Conservation (phyloP, 2,329 filamentous ascomycete genomes). For the Hymenoscyphus salicellus region DNA sequence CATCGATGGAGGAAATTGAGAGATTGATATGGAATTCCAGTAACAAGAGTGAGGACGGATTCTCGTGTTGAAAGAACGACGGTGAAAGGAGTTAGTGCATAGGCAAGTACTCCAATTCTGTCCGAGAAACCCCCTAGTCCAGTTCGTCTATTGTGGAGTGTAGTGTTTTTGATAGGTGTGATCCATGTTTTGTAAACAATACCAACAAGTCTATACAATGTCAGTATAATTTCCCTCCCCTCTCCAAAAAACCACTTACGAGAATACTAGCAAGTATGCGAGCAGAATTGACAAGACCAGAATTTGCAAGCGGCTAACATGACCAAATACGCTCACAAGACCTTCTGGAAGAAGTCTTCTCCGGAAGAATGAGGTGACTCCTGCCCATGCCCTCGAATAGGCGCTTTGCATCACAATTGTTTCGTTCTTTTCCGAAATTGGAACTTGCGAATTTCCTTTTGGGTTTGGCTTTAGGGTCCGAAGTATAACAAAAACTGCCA, state of each 20-base stretch:
- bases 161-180: conserved; percentile 60
- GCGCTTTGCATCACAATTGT: conserved; percentile 19
- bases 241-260: conserved; percentile 41
- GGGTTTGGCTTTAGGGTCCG: conserved; percentile 32
- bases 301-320: conserved; percentile 66
- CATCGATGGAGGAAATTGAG: conserved; percentile 78
- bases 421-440: conserved; percentile 28
- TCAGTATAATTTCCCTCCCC: not conserved
- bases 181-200: conserved; percentile 67
- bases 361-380: conserved; percentile 16
- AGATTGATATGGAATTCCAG: conserved; percentile 70
- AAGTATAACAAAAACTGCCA: conserved; percentile 42
- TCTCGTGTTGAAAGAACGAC: conserved; percentile 67
- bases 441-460: conserved; percentile 26
- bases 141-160: conserved; percentile 61
- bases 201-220: conserved; percentile 50
- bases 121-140: conserved; percentile 67
- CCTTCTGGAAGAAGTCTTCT: conserved; percentile 60
- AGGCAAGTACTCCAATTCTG: conserved; percentile 67
- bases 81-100: conserved; percentile 69
- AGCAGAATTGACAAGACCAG: conserved; percentile 55
- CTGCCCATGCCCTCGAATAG: conserved; percentile 27
- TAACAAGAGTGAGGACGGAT: conserved; percentile 65
- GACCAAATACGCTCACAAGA: conserved; percentile 58
- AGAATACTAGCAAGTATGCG: conserved; percentile 64